Conservation (phyloP, 2,329 filamentous ascomycete species). For the Lachnellula suecica region DNA sequence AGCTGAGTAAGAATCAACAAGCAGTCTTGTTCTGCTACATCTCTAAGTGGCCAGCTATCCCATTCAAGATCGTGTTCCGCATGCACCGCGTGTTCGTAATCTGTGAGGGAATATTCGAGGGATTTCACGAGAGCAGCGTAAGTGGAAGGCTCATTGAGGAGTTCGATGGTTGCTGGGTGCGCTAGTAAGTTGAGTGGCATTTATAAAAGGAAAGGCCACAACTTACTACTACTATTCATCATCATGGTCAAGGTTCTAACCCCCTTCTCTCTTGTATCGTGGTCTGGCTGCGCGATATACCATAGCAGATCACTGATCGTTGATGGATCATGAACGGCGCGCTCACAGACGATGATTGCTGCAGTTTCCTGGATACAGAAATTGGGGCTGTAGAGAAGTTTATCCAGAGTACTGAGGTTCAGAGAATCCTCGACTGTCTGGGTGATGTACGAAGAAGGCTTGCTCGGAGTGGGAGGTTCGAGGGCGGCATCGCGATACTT, state of each 20-base stretch:
- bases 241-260: conserved; percentile 57
- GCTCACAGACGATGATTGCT: conserved; percentile 55
- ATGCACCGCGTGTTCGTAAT: conserved; percentile 50
- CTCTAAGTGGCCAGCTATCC: conserved; percentile 63
- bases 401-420: conserved; percentile 63
- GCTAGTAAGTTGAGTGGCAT: conserved; percentile 25
- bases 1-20: conserved; percentile 58
- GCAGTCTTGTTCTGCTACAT: conserved; percentile 59
- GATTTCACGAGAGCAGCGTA: conserved; percentile 56
- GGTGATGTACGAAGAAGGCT: conserved; percentile 71
- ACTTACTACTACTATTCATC: conserved; percentile 48
- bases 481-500: conserved; percentile 63
- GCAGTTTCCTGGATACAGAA: conserved; percentile 71
- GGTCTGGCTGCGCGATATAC: conserved; percentile 58
- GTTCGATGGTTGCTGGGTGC: conserved; percentile 18
- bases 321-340: conserved; percentile 57
- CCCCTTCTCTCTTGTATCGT: conserved; percentile 57
- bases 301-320: conserved; percentile 52
- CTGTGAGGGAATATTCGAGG: conserved; percentile 54
- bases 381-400: conserved; percentile 69
- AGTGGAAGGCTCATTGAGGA: conserved; percentile 28
- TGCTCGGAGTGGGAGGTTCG: conserved; percentile 63
- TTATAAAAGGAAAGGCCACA: neutral
- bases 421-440: conserved; percentile 75
- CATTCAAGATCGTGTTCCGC: conserved; percentile 55